Percentiles rank a stretch among this genome's conserved stretches.
Conservation (phyloP, 1,139 yeast genomes). For the Zygosaccharomyces pseudobailii region DNA sequence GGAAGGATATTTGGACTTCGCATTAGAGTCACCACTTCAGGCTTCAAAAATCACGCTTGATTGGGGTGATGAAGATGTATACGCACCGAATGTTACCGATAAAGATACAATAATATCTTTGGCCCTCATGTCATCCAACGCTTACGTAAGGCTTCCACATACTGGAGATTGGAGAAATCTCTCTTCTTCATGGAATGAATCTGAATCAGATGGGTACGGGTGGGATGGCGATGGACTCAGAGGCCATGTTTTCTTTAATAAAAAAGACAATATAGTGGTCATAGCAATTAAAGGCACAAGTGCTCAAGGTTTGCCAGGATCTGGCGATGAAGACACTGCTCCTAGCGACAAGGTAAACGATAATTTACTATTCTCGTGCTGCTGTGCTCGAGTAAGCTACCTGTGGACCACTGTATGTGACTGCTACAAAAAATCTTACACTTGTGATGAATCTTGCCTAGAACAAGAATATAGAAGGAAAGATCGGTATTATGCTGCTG, state of each 20-base stretch:
- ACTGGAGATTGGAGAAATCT: slow-evolving; percentile 90
- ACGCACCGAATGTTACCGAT: slow-evolving; percentile 72
- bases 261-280: slow-evolving; percentile 61
- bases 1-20: slow-evolving; percentile 60
- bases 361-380: slow-evolving; percentile 84
- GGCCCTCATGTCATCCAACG: slow-evolving; percentile 87
- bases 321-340: slow-evolving; percentile 75
- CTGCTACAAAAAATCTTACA: slow-evolving; percentile 79
- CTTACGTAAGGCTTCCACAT: slow-evolving; percentile 73
- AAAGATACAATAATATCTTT: slow-evolving; percentile 65
- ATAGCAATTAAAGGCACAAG: slow-evolving; percentile 89
- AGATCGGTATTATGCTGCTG: slow-evolving; percentile 81
- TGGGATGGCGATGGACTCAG: slow-evolving; percentile 87
- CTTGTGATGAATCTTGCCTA: slow-evolving; percentile 84
- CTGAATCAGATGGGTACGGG: slow-evolving; percentile 50
- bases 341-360: slow-evolving; percentile 80
- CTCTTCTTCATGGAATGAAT: slow-evolving; percentile 51
- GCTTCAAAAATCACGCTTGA: slow-evolving; percentile 46
- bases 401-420: slow-evolving; percentile 96
- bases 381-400: slow-evolving; percentile 91
- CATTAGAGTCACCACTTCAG: slow-evolving; percentile 45
- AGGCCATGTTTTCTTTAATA: slow-evolving; percentile 82
- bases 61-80: slow-evolving; percentile 46
- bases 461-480: slow-evolving; percentile 69
- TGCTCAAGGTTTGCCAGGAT: slow-evolving; percentile 73